Evolutionary conservation across 805 yeast species (phyloP).

Genomic region (Myxozyma kluyveri): DNA sequence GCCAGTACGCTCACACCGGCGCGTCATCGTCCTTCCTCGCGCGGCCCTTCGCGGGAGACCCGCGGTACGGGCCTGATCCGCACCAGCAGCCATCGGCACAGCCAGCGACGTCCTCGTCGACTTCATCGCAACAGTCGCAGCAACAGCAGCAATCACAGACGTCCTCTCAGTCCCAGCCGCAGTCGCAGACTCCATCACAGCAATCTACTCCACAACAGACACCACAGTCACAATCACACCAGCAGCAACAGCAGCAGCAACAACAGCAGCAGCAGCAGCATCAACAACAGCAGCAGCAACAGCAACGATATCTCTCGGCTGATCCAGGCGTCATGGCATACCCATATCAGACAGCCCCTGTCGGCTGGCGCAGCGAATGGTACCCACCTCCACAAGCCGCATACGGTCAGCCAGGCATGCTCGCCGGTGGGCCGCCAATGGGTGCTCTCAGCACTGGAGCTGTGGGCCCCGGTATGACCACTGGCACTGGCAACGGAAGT

Average conservation of each 20-base stretch:
- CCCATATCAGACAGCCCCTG: background rate
- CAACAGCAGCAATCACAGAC: background rate
- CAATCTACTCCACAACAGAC: too few species aligned
- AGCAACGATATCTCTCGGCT: background rate
- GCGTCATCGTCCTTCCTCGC: too few species aligned
- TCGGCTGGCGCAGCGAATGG: slow-evolving; percentile 1
- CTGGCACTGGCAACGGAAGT: too few species aligned
- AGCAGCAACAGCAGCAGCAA: background rate
- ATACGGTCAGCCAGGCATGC: background rate
- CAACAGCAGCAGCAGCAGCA: background rate
- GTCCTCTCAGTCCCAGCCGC: background rate
- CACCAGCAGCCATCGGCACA: slow-evolving; percentile 1
- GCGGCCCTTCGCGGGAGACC: background rate
- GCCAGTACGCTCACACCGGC: slow-evolving; percentile 3
- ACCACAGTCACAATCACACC: too few species aligned
- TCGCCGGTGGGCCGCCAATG: slow-evolving; percentile 8
- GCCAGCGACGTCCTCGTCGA: background rate
- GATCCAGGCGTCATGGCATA: background rate
- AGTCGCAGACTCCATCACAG: too few species aligned
- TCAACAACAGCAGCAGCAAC: background rate
- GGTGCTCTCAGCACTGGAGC: too few species aligned
- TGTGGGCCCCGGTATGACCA: too few species aligned
- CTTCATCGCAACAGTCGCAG: background rate
- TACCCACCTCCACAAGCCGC: background rate
- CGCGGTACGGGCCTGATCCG: slow-evolving; percentile 6